Conservation (phyloP, 768 basidiomycete species). For the Suillus alpinus region DNA sequence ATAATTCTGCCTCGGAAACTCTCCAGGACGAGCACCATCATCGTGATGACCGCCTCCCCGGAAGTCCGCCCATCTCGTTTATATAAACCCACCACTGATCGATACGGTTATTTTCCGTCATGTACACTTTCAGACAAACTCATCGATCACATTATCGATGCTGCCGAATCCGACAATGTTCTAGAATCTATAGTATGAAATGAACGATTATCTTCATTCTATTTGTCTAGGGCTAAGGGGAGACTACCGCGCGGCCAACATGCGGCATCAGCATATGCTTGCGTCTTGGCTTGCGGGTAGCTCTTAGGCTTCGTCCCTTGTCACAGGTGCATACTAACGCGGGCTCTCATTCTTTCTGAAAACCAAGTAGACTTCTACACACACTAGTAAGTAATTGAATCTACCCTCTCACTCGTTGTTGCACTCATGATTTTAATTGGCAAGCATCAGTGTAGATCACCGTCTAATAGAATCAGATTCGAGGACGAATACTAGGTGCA, state of each 20-base stretch:
- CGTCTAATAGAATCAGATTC: background rate
- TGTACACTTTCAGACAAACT: background rate
- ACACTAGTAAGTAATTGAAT: background rate
- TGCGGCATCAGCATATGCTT: background rate
- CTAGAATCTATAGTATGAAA: background rate
- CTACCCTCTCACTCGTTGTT: background rate
- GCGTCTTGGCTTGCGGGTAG: background rate
- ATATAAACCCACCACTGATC: background rate
- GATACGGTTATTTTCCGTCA: background rate
- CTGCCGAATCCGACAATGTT: background rate
- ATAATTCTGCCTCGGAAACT: background rate
- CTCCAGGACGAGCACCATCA: background rate
- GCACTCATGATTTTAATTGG: background rate
- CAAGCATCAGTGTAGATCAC: background rate
- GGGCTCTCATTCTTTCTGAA: background rate
- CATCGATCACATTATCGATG: background rate
- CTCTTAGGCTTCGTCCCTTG: background rate
- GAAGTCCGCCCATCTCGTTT: background rate
- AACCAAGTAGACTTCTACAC: background rate
- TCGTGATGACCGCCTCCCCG: background rate
- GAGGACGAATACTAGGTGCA: background rate
- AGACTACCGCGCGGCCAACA: background rate
- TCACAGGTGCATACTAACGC: background rate
- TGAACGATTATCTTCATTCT: too few relatives aligned
- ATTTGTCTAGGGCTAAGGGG: too few relatives aligned